These are phyloP conservation scores for Aspergillus aculeatinus DNA, from an alignment of 2,329 filamentous ascomycete species.

Conservation along the genomic window DNA sequence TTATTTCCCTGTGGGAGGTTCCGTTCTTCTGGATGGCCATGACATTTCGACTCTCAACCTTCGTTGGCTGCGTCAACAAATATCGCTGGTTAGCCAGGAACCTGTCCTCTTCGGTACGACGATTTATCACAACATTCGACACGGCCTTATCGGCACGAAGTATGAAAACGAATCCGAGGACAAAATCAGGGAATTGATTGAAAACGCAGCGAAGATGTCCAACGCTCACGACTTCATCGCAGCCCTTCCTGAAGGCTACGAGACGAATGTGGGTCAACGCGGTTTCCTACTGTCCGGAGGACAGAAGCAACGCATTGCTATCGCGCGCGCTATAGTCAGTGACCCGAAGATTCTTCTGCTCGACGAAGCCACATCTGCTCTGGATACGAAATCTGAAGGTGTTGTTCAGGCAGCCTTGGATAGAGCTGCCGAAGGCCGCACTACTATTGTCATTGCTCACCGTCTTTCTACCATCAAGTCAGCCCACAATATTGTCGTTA, in stretches of 20 bases:
- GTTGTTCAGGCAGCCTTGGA: constrained; percentile 92
- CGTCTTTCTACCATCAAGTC: constrained; percentile 90
- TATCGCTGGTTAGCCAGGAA: constrained; percentile 90
- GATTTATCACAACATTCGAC: constrained; percentile 85
- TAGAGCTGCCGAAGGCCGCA: constrained; percentile 78
- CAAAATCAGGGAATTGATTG: constrained; percentile 67
- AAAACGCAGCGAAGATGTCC: constrained; percentile 81
- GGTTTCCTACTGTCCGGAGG: constrained; percentile 91
- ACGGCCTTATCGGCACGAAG: constrained; percentile 82
- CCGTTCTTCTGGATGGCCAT: constrained; percentile 76
- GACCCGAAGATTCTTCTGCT: constrained; percentile 90
- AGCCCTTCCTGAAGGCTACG: constrained; percentile 78
- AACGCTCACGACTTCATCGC: constrained; percentile 93
- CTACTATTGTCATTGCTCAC: constrained; percentile 95
- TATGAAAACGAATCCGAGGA: constrained; percentile 69
- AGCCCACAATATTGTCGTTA: constrained; percentile 94
- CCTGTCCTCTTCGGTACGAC: constrained; percentile 86
- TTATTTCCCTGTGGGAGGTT: constrained; percentile 81
- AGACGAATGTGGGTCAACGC: constrained; percentile 92
- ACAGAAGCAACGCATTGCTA: constrained; percentile 95
- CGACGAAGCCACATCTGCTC: constrained; percentile 89
- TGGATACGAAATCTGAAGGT: constrained; percentile 93
- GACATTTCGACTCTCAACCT: constrained; percentile 81
- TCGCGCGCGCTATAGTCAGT: constrained; percentile 84
- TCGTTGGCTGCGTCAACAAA: constrained; percentile 86